Conservation (phyloP, 306 rosid species). For the Casuarina glauca region DNA sequence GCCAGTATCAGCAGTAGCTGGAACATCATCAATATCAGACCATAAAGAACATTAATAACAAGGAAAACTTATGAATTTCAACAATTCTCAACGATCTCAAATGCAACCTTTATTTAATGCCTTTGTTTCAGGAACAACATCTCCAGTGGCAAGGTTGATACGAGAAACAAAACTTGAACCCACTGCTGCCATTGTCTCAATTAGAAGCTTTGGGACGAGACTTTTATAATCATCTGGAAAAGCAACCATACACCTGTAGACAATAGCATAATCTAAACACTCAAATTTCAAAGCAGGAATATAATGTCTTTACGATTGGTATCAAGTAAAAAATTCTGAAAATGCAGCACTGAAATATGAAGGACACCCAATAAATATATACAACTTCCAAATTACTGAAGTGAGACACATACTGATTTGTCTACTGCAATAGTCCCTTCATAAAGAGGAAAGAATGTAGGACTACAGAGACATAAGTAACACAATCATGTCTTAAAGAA, state of each 20-base stretch:
- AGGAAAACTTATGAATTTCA: constrained; percentile 9
- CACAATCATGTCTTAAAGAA: not conserved
- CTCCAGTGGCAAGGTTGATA: constrained; percentile 78
- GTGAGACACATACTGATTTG: not conserved
- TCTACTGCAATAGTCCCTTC: not conserved
- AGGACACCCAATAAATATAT: constrained; percentile 12
- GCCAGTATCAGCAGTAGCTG: not conserved
- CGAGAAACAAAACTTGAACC: constrained; percentile 85
- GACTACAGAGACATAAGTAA: not conserved
- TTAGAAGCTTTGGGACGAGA: constrained; percentile 82
- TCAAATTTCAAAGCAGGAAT: constrained; percentile 6
- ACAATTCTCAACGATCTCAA: constrained; percentile 22
- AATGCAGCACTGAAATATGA: constrained; percentile 11
- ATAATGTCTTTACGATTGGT: not conserved
- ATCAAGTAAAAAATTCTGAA: constrained; percentile 25
- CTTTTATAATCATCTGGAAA: constrained; percentile 84
- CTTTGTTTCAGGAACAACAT: constrained; percentile 91
- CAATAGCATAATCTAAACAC: constrained; percentile 27
- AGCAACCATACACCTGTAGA: constrained; percentile 84
- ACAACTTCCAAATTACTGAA: not conserved
- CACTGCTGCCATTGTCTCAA: constrained; percentile 79
- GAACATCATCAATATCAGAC: not conserved
- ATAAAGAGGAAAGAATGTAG: not conserved
- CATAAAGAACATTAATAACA: not conserved
- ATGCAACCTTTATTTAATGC: constrained; percentile 82